Evolutionary conservation across 1,284 basidiomycete species (phyloP).

Genomic region (Papiliotrema laurentii): DNA sequence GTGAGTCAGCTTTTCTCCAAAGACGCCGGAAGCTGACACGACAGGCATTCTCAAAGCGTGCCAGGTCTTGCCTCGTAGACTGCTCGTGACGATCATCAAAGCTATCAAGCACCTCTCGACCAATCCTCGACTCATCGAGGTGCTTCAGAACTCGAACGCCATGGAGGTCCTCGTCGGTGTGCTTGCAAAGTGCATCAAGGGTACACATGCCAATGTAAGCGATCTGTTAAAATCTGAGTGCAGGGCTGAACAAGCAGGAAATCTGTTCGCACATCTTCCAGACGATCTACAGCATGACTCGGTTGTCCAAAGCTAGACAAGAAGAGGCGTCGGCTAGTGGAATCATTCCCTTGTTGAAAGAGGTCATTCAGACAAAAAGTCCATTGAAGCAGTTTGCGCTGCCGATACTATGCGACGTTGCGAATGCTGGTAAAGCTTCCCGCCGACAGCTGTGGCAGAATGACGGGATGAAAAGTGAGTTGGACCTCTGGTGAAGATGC

Average conservation of each 20-base stretch:
- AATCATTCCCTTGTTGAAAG: constrained; percentile 83
- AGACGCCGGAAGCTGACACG: constrained; percentile 4
- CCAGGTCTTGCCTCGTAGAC: constrained; percentile 73
- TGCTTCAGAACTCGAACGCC: constrained; percentile 91
- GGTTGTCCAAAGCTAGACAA: constrained; percentile 87
- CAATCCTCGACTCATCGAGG: constrained; percentile 81
- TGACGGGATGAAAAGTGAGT: constrained; percentile 60
- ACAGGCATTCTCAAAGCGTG: constrained; percentile 77
- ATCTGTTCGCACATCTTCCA: constrained; percentile 78
- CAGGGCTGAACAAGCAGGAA: constrained; percentile 58
- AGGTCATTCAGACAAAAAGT: constrained; percentile 78
- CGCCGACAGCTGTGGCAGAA: constrained; percentile 83
- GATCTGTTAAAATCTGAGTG: background rate
- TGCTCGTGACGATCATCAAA: constrained; percentile 84
- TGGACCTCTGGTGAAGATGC: background rate
- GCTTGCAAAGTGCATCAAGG: constrained; percentile 72
- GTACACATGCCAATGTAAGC: constrained; percentile 73
- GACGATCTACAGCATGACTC: constrained; percentile 88
- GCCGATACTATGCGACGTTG: constrained; percentile 91
- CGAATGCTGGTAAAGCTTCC: constrained; percentile 86
- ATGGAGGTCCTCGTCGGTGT: constrained; percentile 84
- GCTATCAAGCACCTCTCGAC: constrained; percentile 95
- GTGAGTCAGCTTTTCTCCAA: constrained; percentile 53
- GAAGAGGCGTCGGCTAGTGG: constrained; percentile 96
- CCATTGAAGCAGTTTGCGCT: constrained; percentile 94